These are phyloP conservation scores for Geotrichum macrosporum DNA, from an alignment of 1,139 yeast species.

Conservation along the genomic window DNA sequence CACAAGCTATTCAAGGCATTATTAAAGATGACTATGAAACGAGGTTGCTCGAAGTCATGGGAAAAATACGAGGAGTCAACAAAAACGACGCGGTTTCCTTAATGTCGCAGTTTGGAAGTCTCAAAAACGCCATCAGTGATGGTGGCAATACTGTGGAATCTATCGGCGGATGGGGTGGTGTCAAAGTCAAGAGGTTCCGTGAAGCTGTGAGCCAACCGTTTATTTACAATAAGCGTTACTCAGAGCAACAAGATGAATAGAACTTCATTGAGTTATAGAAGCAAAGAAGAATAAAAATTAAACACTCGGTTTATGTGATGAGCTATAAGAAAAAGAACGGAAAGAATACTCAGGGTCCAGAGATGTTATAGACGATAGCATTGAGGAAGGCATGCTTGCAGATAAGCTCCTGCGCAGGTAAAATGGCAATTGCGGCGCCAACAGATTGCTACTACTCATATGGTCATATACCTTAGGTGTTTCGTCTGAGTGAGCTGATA, in stretches of 20 bases:
- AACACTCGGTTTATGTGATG: not conserved
- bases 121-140: slow-evolving; percentile 47
- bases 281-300: not conserved
- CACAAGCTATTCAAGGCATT: slow-evolving; percentile 42
- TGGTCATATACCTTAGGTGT: slow-evolving; percentile 22
- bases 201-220: slow-evolving; percentile 53
- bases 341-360: too few relatives aligned
- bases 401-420: slow-evolving; percentile 15
- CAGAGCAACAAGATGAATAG: too few relatives aligned
- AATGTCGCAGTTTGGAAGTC: slow-evolving; percentile 50
- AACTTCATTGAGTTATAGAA: too few relatives aligned
- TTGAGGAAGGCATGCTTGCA: slow-evolving; percentile 3
- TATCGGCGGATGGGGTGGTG: slow-evolving; percentile 55
- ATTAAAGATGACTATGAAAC: slow-evolving; percentile 46
- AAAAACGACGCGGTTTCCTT: slow-evolving; percentile 57
- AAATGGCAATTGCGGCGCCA: slow-evolving; percentile 23
- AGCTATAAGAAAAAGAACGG: not conserved
- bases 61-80: slow-evolving; percentile 52
- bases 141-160: slow-evolving; percentile 35
- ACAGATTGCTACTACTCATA: slow-evolving; percentile 24
- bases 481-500: slow-evolving; percentile 17
- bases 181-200: slow-evolving; percentile 41
- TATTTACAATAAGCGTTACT: slow-evolving; percentile 41
- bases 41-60: slow-evolving; percentile 49
- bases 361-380: slow-evolving; percentile 4